Conservation (phyloP, 805 yeast species). For the Candida fluviatilis region DNA sequence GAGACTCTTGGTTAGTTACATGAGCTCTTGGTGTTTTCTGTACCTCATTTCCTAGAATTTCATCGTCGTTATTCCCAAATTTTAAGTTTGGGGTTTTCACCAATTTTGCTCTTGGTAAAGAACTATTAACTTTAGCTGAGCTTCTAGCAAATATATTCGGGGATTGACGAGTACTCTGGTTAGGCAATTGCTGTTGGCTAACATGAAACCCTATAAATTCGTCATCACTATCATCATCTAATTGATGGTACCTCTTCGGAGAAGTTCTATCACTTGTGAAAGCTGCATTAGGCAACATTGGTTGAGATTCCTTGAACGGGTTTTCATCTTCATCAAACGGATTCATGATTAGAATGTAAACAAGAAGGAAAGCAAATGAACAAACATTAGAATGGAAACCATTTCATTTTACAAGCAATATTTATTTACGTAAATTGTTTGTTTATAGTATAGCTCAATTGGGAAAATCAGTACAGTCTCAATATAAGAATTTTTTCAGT, state of each 20-base stretch:
- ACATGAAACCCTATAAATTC: conserved; percentile 30
- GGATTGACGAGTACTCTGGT: conserved; percentile 26
- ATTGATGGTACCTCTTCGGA: conserved; percentile 31
- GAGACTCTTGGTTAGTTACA: conserved; percentile 68
- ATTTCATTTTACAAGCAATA: too few species aligned
- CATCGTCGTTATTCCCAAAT: conserved; percentile 10
- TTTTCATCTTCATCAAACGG: conserved; percentile 28
- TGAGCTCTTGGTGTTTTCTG: conserved; percentile 56
- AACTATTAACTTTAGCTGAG: conserved; percentile 16
- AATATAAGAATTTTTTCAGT: background rate
- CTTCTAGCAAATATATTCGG: conserved; percentile 43
- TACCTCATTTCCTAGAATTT: background rate
- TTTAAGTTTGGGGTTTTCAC: conserved; percentile 26
- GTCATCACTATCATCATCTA: conserved; percentile 18
- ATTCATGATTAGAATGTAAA: conserved; percentile 16
- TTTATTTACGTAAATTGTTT: background rate
- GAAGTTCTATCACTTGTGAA: conserved; percentile 35
- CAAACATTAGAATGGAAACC: background rate
- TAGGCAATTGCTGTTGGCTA: conserved; percentile 15
- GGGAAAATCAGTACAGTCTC: background rate
- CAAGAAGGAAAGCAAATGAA: background rate
- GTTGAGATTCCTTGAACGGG: conserved; percentile 32
- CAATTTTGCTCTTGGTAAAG: conserved; percentile 14
- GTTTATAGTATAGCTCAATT: conserved; percentile 1
- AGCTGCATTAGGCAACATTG: conserved; percentile 35